These are phyloP conservation scores for Penicillium fuscoglaucum DNA, from an alignment of 2,329 filamentous ascomycete species.

Conservation along the genomic window DNA sequence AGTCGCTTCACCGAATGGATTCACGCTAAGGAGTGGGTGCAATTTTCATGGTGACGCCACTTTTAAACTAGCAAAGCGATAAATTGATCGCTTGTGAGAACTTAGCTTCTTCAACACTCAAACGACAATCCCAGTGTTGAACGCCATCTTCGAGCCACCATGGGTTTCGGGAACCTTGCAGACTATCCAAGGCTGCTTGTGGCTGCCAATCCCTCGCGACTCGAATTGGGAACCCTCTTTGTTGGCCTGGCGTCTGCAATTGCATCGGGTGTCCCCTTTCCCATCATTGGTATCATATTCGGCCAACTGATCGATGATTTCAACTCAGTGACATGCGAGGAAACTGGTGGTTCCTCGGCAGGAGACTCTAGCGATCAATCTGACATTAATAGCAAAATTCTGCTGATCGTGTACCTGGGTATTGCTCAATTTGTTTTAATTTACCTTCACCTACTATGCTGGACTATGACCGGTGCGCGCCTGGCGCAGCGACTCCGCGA, in stretches of 20 bases:
- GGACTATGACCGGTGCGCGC: conserved; percentile 64
- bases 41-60: conserved; percentile 7
- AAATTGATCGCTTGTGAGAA: conserved; percentile 7
- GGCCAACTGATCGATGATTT: conserved; percentile 44
- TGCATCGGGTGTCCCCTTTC: conserved; percentile 43
- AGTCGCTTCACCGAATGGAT: conserved; percentile 8
- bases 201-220: conserved; percentile 38
- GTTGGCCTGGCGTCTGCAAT: conserved; percentile 32
- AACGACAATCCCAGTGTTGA: conserved; percentile 3
- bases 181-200: conserved; percentile 40
- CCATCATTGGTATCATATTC: conserved; percentile 43
- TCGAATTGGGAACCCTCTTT: conserved; percentile 32
- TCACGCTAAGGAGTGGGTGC: conserved; percentile 10
- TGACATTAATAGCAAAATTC: conserved; percentile 54
- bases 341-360: conserved; percentile 8
- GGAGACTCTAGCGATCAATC: conserved; percentile 24
- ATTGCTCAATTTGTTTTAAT: conserved; percentile 64
- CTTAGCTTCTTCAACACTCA: conserved; percentile 14
- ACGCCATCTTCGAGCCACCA: conserved; percentile 16
- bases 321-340: conserved; percentile 34
- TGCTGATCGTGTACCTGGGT: conserved; percentile 63
- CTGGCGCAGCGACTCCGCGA: conserved; percentile 64
- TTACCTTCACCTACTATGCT: conserved; percentile 64
- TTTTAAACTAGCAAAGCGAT: neutral
- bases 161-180: conserved; percentile 35